Evolutionary conservation across 495 filamentous ascomycete species (phyloP).

Genomic region (Xylaria acuta): DNA sequence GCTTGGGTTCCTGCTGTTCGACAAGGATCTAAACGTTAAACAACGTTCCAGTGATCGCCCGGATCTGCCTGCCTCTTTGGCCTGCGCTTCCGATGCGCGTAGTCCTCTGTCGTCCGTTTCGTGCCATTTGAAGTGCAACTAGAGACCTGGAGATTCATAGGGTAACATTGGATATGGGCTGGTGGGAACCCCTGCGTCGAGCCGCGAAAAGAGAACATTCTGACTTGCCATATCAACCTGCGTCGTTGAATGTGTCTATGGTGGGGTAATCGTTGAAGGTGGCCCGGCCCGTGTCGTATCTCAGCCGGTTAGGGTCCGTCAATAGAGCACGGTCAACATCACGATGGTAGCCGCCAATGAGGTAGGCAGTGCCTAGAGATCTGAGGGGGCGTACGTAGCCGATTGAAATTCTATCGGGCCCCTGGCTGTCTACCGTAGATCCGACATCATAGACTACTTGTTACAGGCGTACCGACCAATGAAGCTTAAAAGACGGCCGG

Average conservation of each 20-base stretch:
- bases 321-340: neutral
- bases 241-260: neutral
- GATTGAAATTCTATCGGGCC: no score
- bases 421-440: no score
- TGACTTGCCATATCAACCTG: slow-evolving; percentile 3
- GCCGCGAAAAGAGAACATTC: slow-evolving; percentile 6
- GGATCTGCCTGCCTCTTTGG: no score
- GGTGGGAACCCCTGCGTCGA: slow-evolving; percentile 25
- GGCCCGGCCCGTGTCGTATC: neutral
- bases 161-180: slow-evolving; percentile 18
- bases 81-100: no score
- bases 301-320: neutral
- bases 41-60: no score
- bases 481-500: no score
- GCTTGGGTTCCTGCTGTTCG: no score
- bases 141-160: slow-evolving; percentile 8
- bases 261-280: neutral
- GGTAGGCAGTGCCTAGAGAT: neutral
- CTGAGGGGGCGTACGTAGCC: neutral
- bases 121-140: neutral
- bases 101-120: neutral
- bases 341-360: neutral
- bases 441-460: no score
- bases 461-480: no score
- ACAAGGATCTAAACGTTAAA: no score